phyloP scores from a whole-genome alignment of 306 rosid genomes.

The Medicago lupulina region DNA sequence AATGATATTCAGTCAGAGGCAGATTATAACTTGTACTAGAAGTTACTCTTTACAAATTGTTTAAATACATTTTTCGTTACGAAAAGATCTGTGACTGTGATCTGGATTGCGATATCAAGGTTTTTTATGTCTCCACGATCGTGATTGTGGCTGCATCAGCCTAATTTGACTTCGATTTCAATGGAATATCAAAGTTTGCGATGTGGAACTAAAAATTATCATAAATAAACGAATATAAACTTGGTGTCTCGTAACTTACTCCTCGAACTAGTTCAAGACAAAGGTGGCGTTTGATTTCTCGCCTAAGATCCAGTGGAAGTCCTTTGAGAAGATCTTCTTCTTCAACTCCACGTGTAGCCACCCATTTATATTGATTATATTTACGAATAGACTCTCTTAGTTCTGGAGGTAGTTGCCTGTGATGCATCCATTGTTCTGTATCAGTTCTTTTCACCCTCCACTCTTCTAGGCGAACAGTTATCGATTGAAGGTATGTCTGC shows the following conservation, averaged over 20 bases:
- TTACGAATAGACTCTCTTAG: slow-evolving; percentile 72
- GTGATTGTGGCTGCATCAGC: background rate
- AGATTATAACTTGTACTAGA: background rate
- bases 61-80: background rate
- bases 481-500: slow-evolving; percentile 91
- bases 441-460: slow-evolving; percentile 94
- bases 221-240: background rate
- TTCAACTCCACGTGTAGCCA: slow-evolving; percentile 92
- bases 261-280: slow-evolving; percentile 91
- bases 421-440: slow-evolving; percentile 97
- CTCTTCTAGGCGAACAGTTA: slow-evolving; percentile 83
- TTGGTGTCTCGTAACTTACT: slow-evolving; percentile 51
- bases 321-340: slow-evolving; percentile 82
- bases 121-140: background rate
- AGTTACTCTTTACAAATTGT: background rate
- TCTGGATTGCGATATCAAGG: background rate
- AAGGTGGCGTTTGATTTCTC: slow-evolving; percentile 97
- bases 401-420: slow-evolving; percentile 80
- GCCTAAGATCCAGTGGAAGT: slow-evolving; percentile 80
- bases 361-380: slow-evolving; percentile 91
- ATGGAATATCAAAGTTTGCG: background rate
- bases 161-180: background rate
- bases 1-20: background rate
- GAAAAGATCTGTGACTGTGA: background rate
- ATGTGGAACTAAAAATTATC: background rate